phyloP scores from a whole-genome alignment of 805 yeast species.

The Barnettozyma vustinii region DNA sequence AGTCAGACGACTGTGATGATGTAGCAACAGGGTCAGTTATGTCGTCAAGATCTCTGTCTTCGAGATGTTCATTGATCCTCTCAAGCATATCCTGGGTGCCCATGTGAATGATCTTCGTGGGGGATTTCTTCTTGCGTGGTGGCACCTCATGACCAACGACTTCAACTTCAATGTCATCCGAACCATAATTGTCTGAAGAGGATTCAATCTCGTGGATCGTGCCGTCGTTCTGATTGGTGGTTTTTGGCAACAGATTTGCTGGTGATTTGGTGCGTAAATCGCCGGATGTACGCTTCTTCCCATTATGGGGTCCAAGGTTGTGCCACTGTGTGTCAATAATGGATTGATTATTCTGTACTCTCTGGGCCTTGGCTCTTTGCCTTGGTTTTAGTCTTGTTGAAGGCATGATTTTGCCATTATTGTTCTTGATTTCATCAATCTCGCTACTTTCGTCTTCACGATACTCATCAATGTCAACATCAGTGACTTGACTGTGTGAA shows the following conservation, averaged over 20 bases:
- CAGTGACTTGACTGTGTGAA: neutral
- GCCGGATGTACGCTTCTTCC: neutral
- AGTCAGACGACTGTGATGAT: neutral
- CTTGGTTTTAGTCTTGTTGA: neutral
- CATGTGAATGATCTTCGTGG: neutral
- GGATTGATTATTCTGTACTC: neutral
- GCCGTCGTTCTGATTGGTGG: neutral
- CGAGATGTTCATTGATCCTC: neutral
- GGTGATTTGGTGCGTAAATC: neutral
- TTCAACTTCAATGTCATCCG: neutral
- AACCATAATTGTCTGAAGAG: neutral
- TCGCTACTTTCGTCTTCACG: neutral
- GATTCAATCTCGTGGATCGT: neutral
- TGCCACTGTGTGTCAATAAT: neutral
- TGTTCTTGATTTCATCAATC: neutral
- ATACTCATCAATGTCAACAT: neutral
- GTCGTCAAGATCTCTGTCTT: neutral
- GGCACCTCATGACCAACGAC: neutral
- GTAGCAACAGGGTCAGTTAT: neutral
- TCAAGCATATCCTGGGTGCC: neutral
- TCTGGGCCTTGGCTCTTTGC: neutral
- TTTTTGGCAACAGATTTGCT: neutral
- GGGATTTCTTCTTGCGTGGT: neutral
- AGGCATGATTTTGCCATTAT: neutral
- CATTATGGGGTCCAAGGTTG: neutral